Evolutionary conservation across 2,329 filamentous ascomycete species (phyloP), one percentile per base, ranked within the genome.

Genomic region (Colletotrichum falcatum): DNA sequence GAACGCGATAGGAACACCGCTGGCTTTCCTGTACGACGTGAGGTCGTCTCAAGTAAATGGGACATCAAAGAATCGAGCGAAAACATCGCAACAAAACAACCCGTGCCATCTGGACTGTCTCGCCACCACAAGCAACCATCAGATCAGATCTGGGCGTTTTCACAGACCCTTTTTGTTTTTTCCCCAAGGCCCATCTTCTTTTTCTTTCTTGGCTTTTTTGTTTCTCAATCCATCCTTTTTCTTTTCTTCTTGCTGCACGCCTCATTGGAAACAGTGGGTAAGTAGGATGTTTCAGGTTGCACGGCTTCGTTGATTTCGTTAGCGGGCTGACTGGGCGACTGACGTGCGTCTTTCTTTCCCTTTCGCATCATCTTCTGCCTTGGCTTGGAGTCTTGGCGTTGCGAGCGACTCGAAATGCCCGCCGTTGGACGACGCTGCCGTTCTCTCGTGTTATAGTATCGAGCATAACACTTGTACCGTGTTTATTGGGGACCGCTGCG

Each of bases 1-100:
- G 5, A 11, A 28, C 30, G 26, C 5, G 16, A 28, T 7, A 35
- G 23, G 8, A 37, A 26, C 7, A 61, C 42, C 28, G 4, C 16
- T 30, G 48, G 9, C 48, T 33, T 54, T 11, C 11, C 7, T 44
- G 48, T 53, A 26, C 48, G 20, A 33, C 26, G n/a, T 16, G 18
- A 28, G 44, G 30, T 48, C 28, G 35, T 62, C 60, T 33, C 48
- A 54, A 5, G 39, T 35, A 53, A 39, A 62, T 30, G 48, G 51
- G 26, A 35, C 20, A 44, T n/a, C 33, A 62, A 28, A 18, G 6
- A 26, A 26, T 37, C 44, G 2, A 49, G n/a, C n/a, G 20, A 26
- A 26, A 16, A 20, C 30, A 61, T 30, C 8, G 16, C 20, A 9
- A 12, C 18, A 42, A 16, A 1, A n/a, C n/a, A 39, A 58, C 3